Percentiles rank a stretch among this genome's conserved stretches.
These are phyloP conservation scores for Myrica gale DNA, from an alignment of 306 rosid genomes.

Conservation along the genomic window DNA sequence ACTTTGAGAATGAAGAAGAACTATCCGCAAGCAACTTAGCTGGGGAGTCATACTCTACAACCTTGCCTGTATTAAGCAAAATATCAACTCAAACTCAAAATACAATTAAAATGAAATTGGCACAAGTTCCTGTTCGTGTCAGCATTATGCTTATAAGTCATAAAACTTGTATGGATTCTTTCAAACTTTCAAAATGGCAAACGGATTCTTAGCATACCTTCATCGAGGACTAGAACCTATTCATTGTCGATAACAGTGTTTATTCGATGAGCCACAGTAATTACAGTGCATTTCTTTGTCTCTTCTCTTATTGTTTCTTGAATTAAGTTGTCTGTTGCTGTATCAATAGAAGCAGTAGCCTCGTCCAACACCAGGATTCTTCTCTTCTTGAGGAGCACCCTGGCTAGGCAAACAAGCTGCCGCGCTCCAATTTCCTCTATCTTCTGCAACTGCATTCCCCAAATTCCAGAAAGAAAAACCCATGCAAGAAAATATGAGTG, in stretches of 20 bases:
- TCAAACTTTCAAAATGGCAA: background rate
- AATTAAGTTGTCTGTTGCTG: slow-evolving; percentile 71
- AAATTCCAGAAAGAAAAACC: slow-evolving; percentile 1
- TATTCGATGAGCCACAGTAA: slow-evolving; percentile 85
- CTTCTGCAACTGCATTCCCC: slow-evolving; percentile 68
- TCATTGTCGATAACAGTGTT: slow-evolving; percentile 84
- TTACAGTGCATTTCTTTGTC: slow-evolving; percentile 73
- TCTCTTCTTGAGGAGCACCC: slow-evolving; percentile 73
- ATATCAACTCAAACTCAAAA: background rate
- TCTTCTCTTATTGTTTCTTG: slow-evolving; percentile 75
- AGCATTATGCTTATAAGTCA: background rate
- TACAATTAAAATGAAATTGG: background rate
- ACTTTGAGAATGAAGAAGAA: slow-evolving; percentile 75
- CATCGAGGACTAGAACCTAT: slow-evolving; percentile 74
- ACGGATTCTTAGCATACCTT: slow-evolving; percentile 46
- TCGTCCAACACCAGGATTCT: slow-evolving; percentile 79
- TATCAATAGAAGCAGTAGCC: slow-evolving; percentile 93
- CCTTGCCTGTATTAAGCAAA: slow-evolving; percentile 51
- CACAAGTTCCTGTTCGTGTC: background rate
- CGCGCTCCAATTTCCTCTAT: slow-evolving; percentile 98
- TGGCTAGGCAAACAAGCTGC: slow-evolving; percentile 90
- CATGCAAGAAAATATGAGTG: background rate
- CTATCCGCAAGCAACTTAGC: slow-evolving; percentile 51
- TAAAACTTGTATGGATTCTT: background rate
- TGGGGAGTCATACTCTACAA: slow-evolving; percentile 68